A percentile compares a stretch with the other conserved stretches of the same genome.
Conservation (phyloP, 768 basidiomycete species). For the Termitomyces sp. region DNA sequence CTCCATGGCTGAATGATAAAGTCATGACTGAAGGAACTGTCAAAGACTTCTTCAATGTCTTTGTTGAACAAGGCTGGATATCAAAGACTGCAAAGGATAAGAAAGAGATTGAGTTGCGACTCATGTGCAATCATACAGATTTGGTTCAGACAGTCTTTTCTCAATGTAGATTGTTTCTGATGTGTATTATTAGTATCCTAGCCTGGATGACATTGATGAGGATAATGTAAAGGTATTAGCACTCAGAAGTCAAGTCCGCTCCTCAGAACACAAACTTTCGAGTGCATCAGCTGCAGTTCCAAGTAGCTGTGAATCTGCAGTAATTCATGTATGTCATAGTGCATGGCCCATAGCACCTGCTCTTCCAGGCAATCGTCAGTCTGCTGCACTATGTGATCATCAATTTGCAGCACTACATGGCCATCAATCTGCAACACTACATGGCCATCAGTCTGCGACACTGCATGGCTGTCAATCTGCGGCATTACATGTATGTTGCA, state of each 20-base stretch:
- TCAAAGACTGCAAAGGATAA: not conserved
- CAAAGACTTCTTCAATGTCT: not conserved
- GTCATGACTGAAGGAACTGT: not conserved
- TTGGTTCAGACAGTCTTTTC: not conserved
- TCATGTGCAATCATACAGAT: not conserved
- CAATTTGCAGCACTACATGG: no score
- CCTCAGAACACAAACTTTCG: not conserved
- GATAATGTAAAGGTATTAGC: not conserved
- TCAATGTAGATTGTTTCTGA: not conserved
- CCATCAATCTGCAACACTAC: no score
- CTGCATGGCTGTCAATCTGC: no score
- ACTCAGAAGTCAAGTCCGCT: not conserved
- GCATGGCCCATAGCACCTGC: no score
- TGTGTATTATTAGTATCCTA: not conserved
- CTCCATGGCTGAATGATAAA: not conserved
- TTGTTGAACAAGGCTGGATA: not conserved
- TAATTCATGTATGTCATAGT: not conserved
- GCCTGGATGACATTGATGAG: not conserved
- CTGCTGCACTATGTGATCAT: no score
- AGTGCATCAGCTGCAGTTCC: not conserved
- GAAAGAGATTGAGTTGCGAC: not conserved
- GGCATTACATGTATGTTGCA: not conserved
- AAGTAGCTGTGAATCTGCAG: not conserved
- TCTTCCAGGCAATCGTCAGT: no score
- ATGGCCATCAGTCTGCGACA: no score